phyloP scores from a whole-genome alignment of 225 moss, liverwort and hornwort genomes.

The Pseudisothecium myosuroides region DNA sequence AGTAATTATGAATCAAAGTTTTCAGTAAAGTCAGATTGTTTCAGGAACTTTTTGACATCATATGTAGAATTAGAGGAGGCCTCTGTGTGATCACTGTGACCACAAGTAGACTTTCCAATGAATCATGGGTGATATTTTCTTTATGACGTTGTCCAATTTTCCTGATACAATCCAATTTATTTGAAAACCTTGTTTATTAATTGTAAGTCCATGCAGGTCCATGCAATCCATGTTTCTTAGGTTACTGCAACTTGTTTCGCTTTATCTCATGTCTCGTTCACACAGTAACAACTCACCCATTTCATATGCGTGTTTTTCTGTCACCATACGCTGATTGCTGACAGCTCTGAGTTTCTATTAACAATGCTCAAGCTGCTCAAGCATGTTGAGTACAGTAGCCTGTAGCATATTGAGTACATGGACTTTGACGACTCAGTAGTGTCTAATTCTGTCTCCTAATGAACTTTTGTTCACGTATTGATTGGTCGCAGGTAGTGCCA shows the following conservation, averaged over 20 bases:
- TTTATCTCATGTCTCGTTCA: neutral
- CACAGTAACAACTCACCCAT: neutral
- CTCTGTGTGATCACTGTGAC: neutral
- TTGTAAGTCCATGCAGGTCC: neutral
- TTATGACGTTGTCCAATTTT: neutral
- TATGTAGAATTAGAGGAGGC: neutral
- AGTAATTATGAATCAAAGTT: neutral
- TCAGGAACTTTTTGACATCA: neutral
- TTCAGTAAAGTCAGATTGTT: neutral
- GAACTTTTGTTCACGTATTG: neutral
- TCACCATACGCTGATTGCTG: neutral
- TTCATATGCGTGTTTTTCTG: neutral
- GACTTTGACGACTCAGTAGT: neutral
- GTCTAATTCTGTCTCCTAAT: neutral
- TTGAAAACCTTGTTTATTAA: neutral
- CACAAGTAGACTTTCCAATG: neutral
- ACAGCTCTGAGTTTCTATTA: neutral
- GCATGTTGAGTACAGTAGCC: neutral
- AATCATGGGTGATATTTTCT: neutral
- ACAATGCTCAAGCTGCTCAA: neutral
- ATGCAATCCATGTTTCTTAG: neutral
- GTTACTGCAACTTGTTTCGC: neutral
- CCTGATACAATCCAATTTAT: neutral
- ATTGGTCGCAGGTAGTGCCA: conserved; percentile 57
- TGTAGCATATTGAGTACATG: neutral